These are phyloP conservation scores for Casuarina equisetifolia DNA, from an alignment of 306 rosid genomes.

Conservation along the genomic window DNA sequence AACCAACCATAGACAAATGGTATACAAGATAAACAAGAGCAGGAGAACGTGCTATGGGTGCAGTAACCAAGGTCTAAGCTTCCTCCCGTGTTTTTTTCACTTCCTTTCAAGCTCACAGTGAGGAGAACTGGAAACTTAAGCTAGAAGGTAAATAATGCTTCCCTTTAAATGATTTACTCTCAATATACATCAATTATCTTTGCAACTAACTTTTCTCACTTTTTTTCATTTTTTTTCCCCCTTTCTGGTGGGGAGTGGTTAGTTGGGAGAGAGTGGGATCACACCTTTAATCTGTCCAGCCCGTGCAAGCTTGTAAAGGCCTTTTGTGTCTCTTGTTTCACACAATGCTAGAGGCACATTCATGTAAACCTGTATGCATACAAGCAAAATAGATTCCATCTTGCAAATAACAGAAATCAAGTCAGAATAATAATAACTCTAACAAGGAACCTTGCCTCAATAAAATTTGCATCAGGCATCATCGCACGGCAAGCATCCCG, in stretches of 20 bases:
- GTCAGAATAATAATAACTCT: slow-evolving; percentile 13
- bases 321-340: slow-evolving; percentile 80
- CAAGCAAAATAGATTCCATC: slow-evolving; percentile 6
- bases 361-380: slow-evolving; percentile 68
- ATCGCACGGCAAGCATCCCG: slow-evolving; percentile 73
- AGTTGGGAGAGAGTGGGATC: not conserved
- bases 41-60: not conserved
- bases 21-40: not conserved
- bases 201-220: not conserved
- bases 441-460: slow-evolving; percentile 54
- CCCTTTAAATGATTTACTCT: not conserved
- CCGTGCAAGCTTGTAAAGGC: slow-evolving; percentile 93
- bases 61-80: not conserved
- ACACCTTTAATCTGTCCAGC: slow-evolving; percentile 81
- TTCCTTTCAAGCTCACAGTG: not conserved
- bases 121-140: not conserved
- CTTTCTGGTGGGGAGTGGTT: not conserved
- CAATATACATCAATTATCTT: not conserved
- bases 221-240: not conserved
- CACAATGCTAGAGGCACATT: slow-evolving; percentile 77
- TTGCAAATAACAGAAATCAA: slow-evolving; percentile 28
- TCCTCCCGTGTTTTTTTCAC: not conserved
- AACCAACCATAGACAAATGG: too few relatives aligned
- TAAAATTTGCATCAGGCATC: slow-evolving; percentile 60
- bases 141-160: not conserved